A percentile compares a stretch with the other conserved stretches of the same genome.
These are phyloP conservation scores for Phialemoniopsis sp. DNA, from an alignment of 2,329 filamentous ascomycete species.

Conservation along the genomic window DNA sequence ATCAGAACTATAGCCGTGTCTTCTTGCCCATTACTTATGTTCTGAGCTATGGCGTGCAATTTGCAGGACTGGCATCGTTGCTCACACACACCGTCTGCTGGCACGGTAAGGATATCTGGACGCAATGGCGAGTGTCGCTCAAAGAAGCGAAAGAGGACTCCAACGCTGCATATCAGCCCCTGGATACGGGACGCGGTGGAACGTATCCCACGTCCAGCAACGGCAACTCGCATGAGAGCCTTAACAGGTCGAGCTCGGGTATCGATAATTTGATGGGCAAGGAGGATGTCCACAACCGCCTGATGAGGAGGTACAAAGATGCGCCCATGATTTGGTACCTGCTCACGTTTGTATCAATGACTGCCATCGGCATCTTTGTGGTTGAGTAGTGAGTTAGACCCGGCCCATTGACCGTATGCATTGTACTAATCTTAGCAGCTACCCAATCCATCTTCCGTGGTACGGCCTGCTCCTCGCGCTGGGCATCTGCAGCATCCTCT, in stretches of 20 bases:
- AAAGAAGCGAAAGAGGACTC: conserved; percentile 53
- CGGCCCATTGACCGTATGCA: neutral
- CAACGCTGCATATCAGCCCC: conserved; percentile 48
- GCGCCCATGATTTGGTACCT: conserved; percentile 81
- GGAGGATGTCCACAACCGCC: conserved; percentile 78
- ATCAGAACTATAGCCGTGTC: conserved; percentile 76
- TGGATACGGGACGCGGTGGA: conserved; percentile 19
- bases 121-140: conserved; percentile 67
- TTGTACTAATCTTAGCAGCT: conserved; percentile 40
- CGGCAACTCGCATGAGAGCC: neutral
- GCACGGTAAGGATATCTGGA: conserved; percentile 80
- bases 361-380: conserved; percentile 74
- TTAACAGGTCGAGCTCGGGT: conserved; percentile 17
- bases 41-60: conserved; percentile 81
- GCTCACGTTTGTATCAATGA: conserved; percentile 70
- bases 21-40: conserved; percentile 87
- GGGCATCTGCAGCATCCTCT: conserved; percentile 73
- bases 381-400: conserved; percentile 67
- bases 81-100: conserved; percentile 79
- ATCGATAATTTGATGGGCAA: conserved; percentile 57
- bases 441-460: conserved; percentile 80
- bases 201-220: conserved; percentile 11
- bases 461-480: conserved; percentile 79
- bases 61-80: conserved; percentile 75
- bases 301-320: conserved; percentile 81